phyloP scores from a whole-genome alignment of 306 rosid species.

The Betula pendula region DNA sequence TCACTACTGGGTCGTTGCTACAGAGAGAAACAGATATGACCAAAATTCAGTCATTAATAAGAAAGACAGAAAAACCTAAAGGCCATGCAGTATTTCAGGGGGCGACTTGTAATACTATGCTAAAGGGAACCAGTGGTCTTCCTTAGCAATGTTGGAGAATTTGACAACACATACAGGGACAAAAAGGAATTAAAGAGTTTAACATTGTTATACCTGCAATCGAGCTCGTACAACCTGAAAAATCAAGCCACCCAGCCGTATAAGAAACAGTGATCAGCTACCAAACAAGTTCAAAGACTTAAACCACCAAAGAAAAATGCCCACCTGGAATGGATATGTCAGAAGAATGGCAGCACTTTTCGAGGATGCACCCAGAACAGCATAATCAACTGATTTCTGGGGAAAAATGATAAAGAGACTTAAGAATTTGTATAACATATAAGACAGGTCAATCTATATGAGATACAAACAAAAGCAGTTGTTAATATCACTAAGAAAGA shows the following conservation, averaged over 20 bases:
- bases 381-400: constrained; percentile 85
- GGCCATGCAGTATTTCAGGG: background rate
- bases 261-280: constrained; percentile 27
- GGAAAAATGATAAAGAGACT: background rate
- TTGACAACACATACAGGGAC: background rate
- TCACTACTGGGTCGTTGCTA: constrained; percentile 86
- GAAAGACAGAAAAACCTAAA: background rate
- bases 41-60: background rate
- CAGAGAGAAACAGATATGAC: constrained; percentile 18
- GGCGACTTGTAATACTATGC: background rate
- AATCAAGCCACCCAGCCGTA: constrained; percentile 11
- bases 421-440: background rate
- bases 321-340: constrained; percentile 92
- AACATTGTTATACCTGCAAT: constrained; percentile 40
- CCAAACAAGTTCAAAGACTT: constrained; percentile 25
- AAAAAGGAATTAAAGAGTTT: background rate
- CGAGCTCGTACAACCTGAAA: constrained; percentile 58
- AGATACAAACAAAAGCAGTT: constrained; percentile 15
- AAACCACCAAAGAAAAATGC: constrained; percentile 21
- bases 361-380: constrained; percentile 81
- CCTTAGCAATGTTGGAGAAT: background rate
- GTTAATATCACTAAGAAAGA: constrained; percentile 12
- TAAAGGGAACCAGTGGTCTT: background rate
- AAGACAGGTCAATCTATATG: constrained; percentile 5
- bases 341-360: constrained; percentile 70